Evolutionary conservation across 805 yeast species (phyloP).

Genomic region (Wickerhamiella nectarea): DNA sequence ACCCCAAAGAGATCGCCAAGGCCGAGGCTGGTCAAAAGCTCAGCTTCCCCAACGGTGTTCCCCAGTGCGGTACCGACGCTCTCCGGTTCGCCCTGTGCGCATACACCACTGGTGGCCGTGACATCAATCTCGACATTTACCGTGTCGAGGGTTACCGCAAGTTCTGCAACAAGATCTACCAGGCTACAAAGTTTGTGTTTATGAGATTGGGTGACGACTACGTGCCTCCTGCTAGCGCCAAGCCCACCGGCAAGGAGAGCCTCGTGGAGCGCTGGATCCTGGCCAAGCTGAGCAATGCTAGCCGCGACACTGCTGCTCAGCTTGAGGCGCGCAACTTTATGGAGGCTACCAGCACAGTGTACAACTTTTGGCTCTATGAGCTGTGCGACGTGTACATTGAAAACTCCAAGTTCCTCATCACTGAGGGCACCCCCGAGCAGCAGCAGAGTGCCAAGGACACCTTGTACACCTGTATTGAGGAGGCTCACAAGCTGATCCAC

Average conservation of each 20-base stretch:
- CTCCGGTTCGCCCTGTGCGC: conserved; percentile 96
- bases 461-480: conserved; percentile 81
- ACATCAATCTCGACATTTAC: conserved; percentile 86
- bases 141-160: conserved; percentile 98
- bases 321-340: conserved; percentile 81
- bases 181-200: conserved; percentile 93
- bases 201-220: conserved; percentile 85
- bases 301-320: conserved; percentile 47
- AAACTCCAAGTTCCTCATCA: conserved; percentile 83
- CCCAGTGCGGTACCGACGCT: conserved; percentile 99
- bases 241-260: conserved; percentile 61
- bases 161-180: conserved; percentile 98
- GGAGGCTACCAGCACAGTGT: conserved; percentile 72
- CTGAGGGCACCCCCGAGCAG: conserved; percentile 80
- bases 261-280: conserved; percentile 95
- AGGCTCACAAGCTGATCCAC: conserved; percentile 80
- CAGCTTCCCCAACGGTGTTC: conserved; percentile 92
- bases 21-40: conserved; percentile 79
- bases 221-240: conserved; percentile 50
- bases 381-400: conserved; percentile 97
- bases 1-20: conserved; percentile 71
- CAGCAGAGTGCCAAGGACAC: conserved; percentile 87
- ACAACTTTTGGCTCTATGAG: conserved; percentile 88
- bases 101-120: conserved; percentile 97
- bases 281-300: conserved; percentile 63